Conservation (phyloP, 2,329 filamentous ascomycete genomes). For the Fusarium secorum region DNA sequence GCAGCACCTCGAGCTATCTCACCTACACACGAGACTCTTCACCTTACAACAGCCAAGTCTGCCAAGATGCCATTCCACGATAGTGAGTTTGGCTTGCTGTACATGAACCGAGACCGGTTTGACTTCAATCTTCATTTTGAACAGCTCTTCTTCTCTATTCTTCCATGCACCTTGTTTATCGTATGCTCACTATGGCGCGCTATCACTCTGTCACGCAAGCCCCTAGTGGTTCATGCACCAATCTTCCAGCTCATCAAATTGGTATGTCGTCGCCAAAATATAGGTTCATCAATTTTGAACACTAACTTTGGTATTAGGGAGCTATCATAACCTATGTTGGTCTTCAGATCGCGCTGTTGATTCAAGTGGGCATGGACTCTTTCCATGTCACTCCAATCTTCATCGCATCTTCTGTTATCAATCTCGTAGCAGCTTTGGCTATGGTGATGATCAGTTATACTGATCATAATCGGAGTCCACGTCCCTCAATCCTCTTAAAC, state of each 20-base stretch:
- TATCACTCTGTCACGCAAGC: constrained; percentile 41
- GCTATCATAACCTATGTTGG: not conserved
- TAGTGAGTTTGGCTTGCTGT: not conserved
- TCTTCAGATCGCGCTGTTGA: not conserved
- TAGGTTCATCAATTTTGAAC: not conserved
- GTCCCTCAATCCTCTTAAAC: constrained; percentile 54
- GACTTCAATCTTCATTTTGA: constrained; percentile 61
- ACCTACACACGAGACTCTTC: not conserved
- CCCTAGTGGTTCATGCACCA: constrained; percentile 46
- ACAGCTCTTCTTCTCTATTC: constrained; percentile 53
- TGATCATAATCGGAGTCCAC: constrained; percentile 49
- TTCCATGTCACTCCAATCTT: not conserved
- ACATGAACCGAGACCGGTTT: constrained; percentile 51
- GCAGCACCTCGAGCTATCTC: not conserved
- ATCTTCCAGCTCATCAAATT: constrained; percentile 41
- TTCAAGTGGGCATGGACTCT: not conserved
- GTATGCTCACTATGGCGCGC: constrained; percentile 46
- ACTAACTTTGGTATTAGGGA: not conserved
- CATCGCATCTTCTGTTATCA: constrained; percentile 19
- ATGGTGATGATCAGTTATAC: constrained; percentile 41
- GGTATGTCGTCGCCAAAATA: not conserved
- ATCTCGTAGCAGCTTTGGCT: constrained; percentile 41
- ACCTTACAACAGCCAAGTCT: not conserved
- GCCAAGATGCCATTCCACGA: not conserved
- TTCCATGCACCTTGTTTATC: constrained; percentile 52